Conservation (phyloP, 2,329 filamentous ascomycete species). For the Cryphonectria naterciae region DNA sequence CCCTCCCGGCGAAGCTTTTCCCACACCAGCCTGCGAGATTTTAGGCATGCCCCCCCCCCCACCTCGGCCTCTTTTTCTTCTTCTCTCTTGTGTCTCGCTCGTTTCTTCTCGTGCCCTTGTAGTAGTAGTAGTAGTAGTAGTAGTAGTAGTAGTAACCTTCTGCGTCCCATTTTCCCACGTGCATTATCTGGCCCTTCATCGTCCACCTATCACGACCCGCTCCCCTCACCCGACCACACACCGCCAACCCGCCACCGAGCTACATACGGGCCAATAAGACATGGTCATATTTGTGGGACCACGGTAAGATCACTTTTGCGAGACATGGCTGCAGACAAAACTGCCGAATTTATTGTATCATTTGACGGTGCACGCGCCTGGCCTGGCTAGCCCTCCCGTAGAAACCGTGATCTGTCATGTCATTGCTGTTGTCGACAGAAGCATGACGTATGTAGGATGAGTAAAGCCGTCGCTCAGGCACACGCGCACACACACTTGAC, state of each 20-base stretch:
- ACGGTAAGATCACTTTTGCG: not conserved
- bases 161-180: constrained; percentile 1
- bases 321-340: constrained; percentile 13
- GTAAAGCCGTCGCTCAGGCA: no score
- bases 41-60: not conserved
- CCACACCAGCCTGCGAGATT: not conserved
- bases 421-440: not conserved
- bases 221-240: not conserved
- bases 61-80: not conserved
- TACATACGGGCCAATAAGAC: constrained; percentile 11
- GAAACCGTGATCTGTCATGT: not conserved
- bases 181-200: constrained; percentile 8
- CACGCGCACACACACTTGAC: not conserved
- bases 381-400: not conserved
- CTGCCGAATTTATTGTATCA: constrained; percentile 1
- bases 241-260: constrained; percentile 16
- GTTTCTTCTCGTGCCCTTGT: not conserved
- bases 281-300: constrained; percentile 19
- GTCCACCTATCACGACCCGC: not conserved
- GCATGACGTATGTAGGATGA: not conserved
- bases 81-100: not conserved
- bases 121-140: not conserved
- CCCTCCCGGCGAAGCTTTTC: not conserved
- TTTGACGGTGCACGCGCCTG: not conserved
- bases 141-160: not conserved